Evolutionary conservation across 1,139 yeast genomes (phyloP).

Genomic region (Arxiozyma heterogenica): DNA sequence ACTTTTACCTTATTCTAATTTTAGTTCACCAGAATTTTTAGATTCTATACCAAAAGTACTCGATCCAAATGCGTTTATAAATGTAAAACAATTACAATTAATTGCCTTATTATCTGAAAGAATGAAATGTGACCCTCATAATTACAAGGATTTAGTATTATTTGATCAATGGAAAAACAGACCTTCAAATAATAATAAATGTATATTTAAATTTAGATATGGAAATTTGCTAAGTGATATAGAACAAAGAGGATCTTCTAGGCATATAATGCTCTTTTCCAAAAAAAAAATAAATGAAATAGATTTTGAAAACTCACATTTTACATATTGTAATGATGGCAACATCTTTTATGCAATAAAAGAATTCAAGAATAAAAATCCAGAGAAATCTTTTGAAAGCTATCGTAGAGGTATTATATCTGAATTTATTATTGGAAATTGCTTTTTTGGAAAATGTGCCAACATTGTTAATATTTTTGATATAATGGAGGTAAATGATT

Average conservation of each 20-base stretch:
- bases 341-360: constrained; percentile 55
- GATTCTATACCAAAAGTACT: neutral
- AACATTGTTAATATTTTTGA: constrained; percentile 63
- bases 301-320: constrained; percentile 23
- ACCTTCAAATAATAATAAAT: neutral
- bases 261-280: constrained; percentile 48
- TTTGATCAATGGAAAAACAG: too few species aligned
- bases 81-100: constrained; percentile 36
- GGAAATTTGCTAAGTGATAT: constrained; percentile 52
- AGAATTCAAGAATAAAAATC: constrained; percentile 42
- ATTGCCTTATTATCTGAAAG: constrained; percentile 37
- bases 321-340: constrained; percentile 17
- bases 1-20: neutral
- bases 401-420: constrained; percentile 61
- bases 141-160: neutral
- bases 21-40: neutral
- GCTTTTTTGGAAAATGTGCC: constrained; percentile 39
- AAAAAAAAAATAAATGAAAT: constrained; percentile 25
- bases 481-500: constrained; percentile 41
- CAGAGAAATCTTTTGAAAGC: constrained; percentile 41
- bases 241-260: constrained; percentile 55
- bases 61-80: neutral
- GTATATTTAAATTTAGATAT: constrained; percentile 33
- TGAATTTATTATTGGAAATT: constrained; percentile 65
- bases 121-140: neutral